Conservation (phyloP, 257 asterid species). For the Gentiana dahurica region DNA sequence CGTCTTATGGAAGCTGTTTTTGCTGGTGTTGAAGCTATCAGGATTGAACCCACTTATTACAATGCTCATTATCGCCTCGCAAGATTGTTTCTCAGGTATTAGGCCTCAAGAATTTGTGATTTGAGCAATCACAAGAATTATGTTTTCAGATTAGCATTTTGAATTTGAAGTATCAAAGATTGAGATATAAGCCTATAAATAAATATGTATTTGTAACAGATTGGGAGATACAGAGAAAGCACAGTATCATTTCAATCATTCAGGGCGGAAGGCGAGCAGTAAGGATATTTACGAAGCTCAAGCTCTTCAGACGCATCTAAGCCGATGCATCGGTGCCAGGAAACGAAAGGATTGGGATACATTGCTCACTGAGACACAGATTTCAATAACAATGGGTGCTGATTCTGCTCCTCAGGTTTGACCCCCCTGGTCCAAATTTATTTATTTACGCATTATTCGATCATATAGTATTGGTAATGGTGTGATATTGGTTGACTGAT, state of each 20-base stretch:
- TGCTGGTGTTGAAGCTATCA: conserved; percentile 42
- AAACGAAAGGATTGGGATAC: conserved; percentile 32
- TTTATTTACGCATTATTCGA: too few species aligned
- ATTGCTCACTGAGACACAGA: conserved; percentile 24
- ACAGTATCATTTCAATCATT: conserved; percentile 28
- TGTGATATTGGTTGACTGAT: too few species aligned
- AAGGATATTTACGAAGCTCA: conserved; percentile 33
- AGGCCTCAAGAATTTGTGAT: neutral
- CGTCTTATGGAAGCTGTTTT: conserved; percentile 42
- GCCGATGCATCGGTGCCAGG: conserved; percentile 24
- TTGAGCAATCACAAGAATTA: too few species aligned
- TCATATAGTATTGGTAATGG: too few species aligned
- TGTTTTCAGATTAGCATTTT: too few species aligned
- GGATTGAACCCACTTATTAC: conserved; percentile 32
- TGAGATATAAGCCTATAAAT: too few species aligned
- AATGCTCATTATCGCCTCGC: conserved; percentile 56
- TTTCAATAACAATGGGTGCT: conserved; percentile 36
- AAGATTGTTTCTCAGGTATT: conserved; percentile 41
- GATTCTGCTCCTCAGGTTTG: conserved; percentile 57
- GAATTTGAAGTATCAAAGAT: neutral
- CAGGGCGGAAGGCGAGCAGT: conserved; percentile 30
- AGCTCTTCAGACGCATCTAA: conserved; percentile 23
- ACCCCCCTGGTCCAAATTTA: too few species aligned
- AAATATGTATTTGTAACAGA: conserved; percentile 15
- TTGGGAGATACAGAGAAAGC: conserved; percentile 56